Conservation (phyloP, 1,284 basidiomycete genomes). For the Leccinum subspadiceum region DNA sequence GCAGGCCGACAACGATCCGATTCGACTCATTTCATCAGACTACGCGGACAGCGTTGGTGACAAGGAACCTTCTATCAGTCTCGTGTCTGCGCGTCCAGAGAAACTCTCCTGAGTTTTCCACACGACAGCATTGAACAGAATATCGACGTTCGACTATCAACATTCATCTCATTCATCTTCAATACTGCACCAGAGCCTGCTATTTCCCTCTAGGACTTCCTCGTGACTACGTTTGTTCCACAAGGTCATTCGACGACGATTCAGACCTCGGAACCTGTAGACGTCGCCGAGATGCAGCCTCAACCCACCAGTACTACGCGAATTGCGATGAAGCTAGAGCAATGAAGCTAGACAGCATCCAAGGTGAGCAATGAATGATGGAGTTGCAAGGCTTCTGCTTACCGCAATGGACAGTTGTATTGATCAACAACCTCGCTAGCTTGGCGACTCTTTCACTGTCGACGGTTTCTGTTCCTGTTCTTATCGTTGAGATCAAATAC, state of each 20-base stretch:
- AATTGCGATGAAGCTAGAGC: slow-evolving; percentile 43
- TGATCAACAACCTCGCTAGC: slow-evolving; percentile 73
- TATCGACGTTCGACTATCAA: slow-evolving; percentile 88
- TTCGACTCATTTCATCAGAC: slow-evolving; percentile 79
- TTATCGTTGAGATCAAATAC: slow-evolving; percentile 67
- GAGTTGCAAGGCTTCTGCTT: slow-evolving; percentile 1
- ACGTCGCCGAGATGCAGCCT: slow-evolving; percentile 16
- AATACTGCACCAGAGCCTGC: slow-evolving; percentile 91
- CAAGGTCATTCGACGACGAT: slow-evolving; percentile 21
- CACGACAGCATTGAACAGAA: slow-evolving; percentile 90
- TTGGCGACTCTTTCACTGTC: slow-evolving; percentile 90
- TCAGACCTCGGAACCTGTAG: slow-evolving; percentile 14
- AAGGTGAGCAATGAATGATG: slow-evolving; percentile 47
- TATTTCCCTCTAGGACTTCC: slow-evolving; percentile 91
- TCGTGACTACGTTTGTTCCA: slow-evolving; percentile 94
- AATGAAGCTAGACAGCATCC: slow-evolving; percentile 86
- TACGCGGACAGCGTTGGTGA: slow-evolving; percentile 45
- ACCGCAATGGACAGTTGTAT: slow-evolving; percentile 54
- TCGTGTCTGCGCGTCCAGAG: slow-evolving; percentile 81
- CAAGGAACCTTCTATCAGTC: slow-evolving; percentile 79
- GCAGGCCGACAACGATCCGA: slow-evolving; percentile 55
- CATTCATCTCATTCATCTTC: slow-evolving; percentile 68
- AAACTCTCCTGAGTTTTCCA: slow-evolving; percentile 85
- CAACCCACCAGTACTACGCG: slow-evolving; percentile 63
- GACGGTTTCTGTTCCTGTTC: slow-evolving; percentile 85